These are phyloP conservation scores for Haplosporangium sp. DNA, from an alignment of 371 early-diverging fungal genomes.

Conservation along the genomic window DNA sequence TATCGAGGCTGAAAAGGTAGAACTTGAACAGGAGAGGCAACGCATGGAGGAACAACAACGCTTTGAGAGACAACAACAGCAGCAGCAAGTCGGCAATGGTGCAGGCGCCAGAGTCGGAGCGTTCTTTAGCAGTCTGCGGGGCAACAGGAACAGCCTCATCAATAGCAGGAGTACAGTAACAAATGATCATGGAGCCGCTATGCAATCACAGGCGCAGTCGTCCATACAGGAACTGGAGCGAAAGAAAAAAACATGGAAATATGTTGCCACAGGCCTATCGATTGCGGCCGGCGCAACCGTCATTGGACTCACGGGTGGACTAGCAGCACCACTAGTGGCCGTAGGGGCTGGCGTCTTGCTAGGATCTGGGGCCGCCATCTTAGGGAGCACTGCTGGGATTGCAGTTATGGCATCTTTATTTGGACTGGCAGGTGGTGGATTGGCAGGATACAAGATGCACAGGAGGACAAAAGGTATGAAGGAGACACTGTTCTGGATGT, in stretches of 20 bases:
- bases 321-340: constrained; percentile 75
- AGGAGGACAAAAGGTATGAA: constrained; percentile 54
- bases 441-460: constrained; percentile 58
- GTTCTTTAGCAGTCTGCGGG: constrained; percentile 30
- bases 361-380: constrained; percentile 67
- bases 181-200: constrained; percentile 35
- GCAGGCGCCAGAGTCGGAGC: constrained; percentile 24
- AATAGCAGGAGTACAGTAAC: neutral
- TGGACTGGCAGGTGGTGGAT: constrained; percentile 72
- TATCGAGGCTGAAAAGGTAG: constrained; percentile 36
- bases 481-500: no score
- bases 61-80: constrained; percentile 16
- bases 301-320: constrained; percentile 75
- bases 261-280: constrained; percentile 67
- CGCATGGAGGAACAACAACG: constrained; percentile 29
- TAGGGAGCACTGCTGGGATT: constrained; percentile 73
- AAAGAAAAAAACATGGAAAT: constrained; percentile 63
- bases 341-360: constrained; percentile 61
- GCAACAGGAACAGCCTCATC: constrained; percentile 1
- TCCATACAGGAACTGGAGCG: constrained; percentile 63
- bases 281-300: constrained; percentile 75
- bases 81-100: constrained; percentile 14
- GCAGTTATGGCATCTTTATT: constrained; percentile 72
- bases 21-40: constrained; percentile 19
- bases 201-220: constrained; percentile 57